These are phyloP conservation scores for Psidium guajava DNA, from an alignment of 345 rosid species.

Conservation along the genomic window DNA sequence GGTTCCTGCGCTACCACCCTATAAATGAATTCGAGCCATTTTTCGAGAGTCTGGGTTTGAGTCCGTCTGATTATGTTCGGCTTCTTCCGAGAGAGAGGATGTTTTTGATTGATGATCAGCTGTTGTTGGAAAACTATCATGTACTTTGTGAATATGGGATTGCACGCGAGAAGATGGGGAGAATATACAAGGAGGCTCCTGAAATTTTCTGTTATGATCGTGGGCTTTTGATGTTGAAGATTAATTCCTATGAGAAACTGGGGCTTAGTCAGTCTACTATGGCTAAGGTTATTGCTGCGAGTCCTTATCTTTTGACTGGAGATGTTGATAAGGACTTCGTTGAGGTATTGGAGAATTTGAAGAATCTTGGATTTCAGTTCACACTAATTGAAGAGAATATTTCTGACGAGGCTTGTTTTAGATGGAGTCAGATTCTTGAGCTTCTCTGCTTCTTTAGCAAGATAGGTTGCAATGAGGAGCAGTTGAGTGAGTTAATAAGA, in stretches of 20 bases:
- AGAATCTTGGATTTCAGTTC: conserved; percentile 29
- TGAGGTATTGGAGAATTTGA: conserved; percentile 37
- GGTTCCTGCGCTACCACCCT: conserved; percentile 58
- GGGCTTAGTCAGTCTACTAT: conserved; percentile 38
- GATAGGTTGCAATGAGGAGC: conserved; percentile 17
- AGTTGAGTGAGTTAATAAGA: conserved; percentile 37
- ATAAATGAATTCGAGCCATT: conserved; percentile 88
- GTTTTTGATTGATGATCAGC: conserved; percentile 52
- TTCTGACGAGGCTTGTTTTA: conserved; percentile 22
- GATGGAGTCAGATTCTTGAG: conserved; percentile 47
- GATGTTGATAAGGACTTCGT: conserved; percentile 28
- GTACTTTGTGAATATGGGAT: conserved; percentile 56
- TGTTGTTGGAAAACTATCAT: conserved; percentile 52
- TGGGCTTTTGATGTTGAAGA: conserved; percentile 41
- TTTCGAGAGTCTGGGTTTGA: conserved; percentile 70
- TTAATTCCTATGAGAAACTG: conserved; percentile 46
- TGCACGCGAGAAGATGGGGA: conserved; percentile 47
- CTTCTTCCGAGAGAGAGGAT: conserved; percentile 38
- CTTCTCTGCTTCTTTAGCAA: conserved; percentile 29
- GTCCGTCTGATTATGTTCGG: conserved; percentile 25
- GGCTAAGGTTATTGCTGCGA: conserved; percentile 27
- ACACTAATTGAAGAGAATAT: conserved; percentile 37
- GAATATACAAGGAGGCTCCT: conserved; percentile 38
- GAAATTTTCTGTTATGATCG: conserved; percentile 37
- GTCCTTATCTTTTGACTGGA: conserved; percentile 51